Percentiles rank a stretch among this genome's conserved stretches.
Conservation (phyloP, 108 stramenopile genomes). For the Fragilaria radians region DNA sequence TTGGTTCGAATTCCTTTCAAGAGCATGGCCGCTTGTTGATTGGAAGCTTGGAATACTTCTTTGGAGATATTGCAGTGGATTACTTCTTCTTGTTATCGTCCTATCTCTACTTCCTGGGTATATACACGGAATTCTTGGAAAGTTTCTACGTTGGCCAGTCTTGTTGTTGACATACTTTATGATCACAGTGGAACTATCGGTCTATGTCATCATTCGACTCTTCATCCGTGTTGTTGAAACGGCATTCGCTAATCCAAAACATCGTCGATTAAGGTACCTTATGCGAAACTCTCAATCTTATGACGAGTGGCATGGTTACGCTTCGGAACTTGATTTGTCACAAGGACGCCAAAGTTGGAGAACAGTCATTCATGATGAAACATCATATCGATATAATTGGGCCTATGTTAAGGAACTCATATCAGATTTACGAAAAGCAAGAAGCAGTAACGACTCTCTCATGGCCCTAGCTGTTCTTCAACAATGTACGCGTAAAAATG, state of each 20-base stretch:
- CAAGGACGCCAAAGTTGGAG: constrained; percentile 71
- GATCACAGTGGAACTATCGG: constrained; percentile 58
- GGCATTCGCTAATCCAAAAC: constrained; percentile 65
- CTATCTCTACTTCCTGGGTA: constrained; percentile 64
- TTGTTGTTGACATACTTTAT: constrained; percentile 61
- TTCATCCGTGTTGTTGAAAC: constrained; percentile 52
- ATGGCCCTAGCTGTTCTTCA: constrained; percentile 70
- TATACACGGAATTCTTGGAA: constrained; percentile 56
- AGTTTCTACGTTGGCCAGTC: constrained; percentile 73
- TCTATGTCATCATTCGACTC: constrained; percentile 66
- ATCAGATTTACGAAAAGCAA: constrained; percentile 48
- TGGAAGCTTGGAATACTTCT: constrained; percentile 64
- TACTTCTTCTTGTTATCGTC: constrained; percentile 12
- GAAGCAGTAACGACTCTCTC: constrained; percentile 40
- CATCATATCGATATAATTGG: constrained; percentile 75
- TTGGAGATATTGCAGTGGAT: constrained; percentile 63
- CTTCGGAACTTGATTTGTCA: constrained; percentile 58
- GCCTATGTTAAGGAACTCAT: constrained; percentile 64
- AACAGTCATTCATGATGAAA: constrained; percentile 38
- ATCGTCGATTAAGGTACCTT: constrained; percentile 40
- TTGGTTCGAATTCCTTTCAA: constrained; percentile 20
- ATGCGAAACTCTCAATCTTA: constrained; percentile 58
- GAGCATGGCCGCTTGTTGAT: constrained; percentile 56
- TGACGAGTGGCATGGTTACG: constrained; percentile 63
- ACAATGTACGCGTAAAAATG: constrained; percentile 87